Percentiles rank a stretch among this genome's conserved stretches.
Conservation (phyloP, 345 rosid species). For the rapeseed (Brassica napus) region Da-Ae NC_063447.1:51204001-51204500, state of each 20-base stretch:
- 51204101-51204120: neutral
- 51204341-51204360: constrained; percentile 19
- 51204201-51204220: constrained; percentile 6
- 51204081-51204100: neutral
- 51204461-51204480: neutral
- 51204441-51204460: neutral
- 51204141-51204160: neutral
- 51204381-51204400: neutral
- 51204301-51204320: neutral
- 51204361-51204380: constrained; percentile 5
- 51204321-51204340: constrained; percentile 33
- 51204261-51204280: constrained; percentile 28
- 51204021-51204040: neutral
- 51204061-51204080: neutral
- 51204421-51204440: neutral
- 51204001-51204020: neutral
- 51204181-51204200: constrained; percentile 1
- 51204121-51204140: neutral
- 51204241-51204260: constrained; percentile 8
- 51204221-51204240: neutral
- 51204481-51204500: neutral
- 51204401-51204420: neutral
- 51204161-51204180: neutral
- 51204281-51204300: constrained; percentile 32
- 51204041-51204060: neutral